These are phyloP conservation scores for Dothideomycetes sp. DNA, from an alignment of 2,329 filamentous ascomycete genomes.

Conservation along the genomic window DNA sequence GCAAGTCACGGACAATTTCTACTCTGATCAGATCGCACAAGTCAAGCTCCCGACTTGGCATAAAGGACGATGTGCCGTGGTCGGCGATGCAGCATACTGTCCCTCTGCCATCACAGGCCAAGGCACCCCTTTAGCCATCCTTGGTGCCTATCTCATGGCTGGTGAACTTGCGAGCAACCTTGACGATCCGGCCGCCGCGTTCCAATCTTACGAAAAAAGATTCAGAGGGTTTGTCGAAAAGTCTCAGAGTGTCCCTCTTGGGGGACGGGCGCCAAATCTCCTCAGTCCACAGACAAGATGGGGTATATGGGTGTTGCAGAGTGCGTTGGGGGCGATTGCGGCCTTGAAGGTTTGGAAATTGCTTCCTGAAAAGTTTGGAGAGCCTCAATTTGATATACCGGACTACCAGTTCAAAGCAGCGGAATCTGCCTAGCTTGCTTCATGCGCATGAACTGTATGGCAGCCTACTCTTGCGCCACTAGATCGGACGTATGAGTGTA, in stretches of 20 bases:
- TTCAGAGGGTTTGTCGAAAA: constrained; percentile 14
- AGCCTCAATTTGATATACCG: constrained; percentile 1
- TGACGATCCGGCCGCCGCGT: constrained; percentile 12
- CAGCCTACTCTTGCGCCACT: too few relatives aligned
- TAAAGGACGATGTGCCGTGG: constrained; percentile 22
- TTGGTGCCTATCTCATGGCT: constrained; percentile 29
- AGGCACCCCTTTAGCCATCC: constrained; percentile 23
- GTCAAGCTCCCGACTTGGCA: constrained; percentile 26
- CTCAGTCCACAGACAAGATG: constrained; percentile 14
- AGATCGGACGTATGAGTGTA: too few relatives aligned
- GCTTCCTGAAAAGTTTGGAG: not conserved
- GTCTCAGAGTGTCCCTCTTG: constrained; percentile 18
- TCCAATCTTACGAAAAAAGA: constrained; percentile 13
- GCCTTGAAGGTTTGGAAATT: constrained; percentile 5
- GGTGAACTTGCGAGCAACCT: constrained; percentile 20
- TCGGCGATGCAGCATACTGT: constrained; percentile 29
- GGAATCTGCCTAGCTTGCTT: too few relatives aligned
- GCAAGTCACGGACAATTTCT: constrained; percentile 31
- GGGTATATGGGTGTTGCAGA: constrained; percentile 15
- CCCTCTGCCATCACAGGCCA: constrained; percentile 23
- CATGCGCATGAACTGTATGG: too few relatives aligned
- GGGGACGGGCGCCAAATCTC: constrained; percentile 13
- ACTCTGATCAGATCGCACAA: constrained; percentile 31
- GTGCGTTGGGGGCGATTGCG: constrained; percentile 12
- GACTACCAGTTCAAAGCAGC: not conserved